Conservation (phyloP, 2,329 filamentous ascomycete genomes). For the Colletotrichum tabaci region DNA sequence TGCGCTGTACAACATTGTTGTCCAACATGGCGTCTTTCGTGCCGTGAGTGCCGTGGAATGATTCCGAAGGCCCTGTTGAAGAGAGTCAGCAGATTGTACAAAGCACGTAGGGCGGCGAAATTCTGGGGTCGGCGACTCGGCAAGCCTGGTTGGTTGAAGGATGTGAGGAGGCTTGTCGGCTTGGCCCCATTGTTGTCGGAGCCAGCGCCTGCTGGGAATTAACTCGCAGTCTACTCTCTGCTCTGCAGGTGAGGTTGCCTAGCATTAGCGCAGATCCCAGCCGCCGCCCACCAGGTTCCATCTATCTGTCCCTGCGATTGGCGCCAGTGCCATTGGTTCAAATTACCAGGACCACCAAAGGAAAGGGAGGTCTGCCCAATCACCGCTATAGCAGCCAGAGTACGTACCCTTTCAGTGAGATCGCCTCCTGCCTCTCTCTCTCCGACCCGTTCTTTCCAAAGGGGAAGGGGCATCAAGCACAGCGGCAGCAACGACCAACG, state of each 20-base stretch:
- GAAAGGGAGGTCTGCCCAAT: not conserved
- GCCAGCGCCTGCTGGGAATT: slow-evolving; percentile 23
- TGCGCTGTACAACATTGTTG: not conserved
- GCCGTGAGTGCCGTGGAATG: slow-evolving; percentile 17
- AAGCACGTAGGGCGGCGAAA: not conserved
- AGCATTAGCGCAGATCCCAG: slow-evolving; percentile 40
- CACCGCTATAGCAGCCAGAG: not conserved
- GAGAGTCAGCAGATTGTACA: not conserved
- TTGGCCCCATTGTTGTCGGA: slow-evolving; percentile 12
- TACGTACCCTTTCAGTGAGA: slow-evolving; percentile 15
- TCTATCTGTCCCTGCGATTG: not conserved
- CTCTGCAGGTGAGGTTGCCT: slow-evolving; percentile 15
- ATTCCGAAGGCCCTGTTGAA: slow-evolving; percentile 21
- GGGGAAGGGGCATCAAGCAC: slow-evolving; percentile 8
- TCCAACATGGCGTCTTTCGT: not conserved
- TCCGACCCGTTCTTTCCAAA: slow-evolving; percentile 8
- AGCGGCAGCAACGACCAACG: slow-evolving; percentile 4
- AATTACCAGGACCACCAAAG: not conserved
- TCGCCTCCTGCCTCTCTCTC: slow-evolving; percentile 19
- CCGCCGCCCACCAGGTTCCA: slow-evolving; percentile 15
- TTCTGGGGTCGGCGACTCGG: slow-evolving; percentile 12
- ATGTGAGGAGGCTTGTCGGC: not conserved
- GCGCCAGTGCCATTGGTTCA: slow-evolving; percentile 9
- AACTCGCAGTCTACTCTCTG: slow-evolving; percentile 3
- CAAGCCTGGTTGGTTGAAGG: not conserved